A percentile compares a stretch with the other conserved stretches of the same genome.
These are phyloP conservation scores for Puccinia polysora DNA, from an alignment of 1,284 basidiomycete genomes.

Conservation along the genomic window DNA sequence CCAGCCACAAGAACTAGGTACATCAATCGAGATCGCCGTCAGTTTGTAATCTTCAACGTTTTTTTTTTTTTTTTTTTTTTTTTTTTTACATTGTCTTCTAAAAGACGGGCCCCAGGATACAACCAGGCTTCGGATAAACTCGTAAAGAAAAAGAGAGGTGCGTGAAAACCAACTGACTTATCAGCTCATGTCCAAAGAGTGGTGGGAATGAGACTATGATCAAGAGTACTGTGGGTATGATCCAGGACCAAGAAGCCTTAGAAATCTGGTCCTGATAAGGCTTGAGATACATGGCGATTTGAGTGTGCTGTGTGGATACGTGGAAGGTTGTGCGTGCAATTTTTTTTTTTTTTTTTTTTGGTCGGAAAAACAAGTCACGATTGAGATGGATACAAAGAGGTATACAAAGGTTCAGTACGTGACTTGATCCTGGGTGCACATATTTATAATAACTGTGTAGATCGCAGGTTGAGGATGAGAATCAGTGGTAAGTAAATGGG, in stretches of 20 bases:
- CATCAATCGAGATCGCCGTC: conserved; percentile 46
- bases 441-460: no score
- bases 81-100: conserved; percentile 22
- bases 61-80: conserved; percentile 44
- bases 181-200: conserved; percentile 52
- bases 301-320: conserved; percentile 24
- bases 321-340: no score
- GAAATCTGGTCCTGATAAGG: conserved; percentile 31
- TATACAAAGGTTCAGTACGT: no score
- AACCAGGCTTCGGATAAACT: neutral
- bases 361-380: no score
- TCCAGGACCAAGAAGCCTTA: conserved; percentile 45
- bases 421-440: no score
- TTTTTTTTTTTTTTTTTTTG: no score
- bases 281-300: conserved; percentile 5
- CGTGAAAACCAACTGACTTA: neutral
- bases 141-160: neutral
- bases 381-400: no score
- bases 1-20: conserved; percentile 49
- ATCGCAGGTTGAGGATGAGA: no score
- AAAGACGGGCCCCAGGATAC: neutral
- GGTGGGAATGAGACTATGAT: conserved; percentile 55
- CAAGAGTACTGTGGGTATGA: conserved; percentile 52
- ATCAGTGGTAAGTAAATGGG: no score
- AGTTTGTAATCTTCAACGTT: conserved; percentile 10